phyloP scores from a whole-genome alignment of 140 eudicot genomes.

The Oenanthe javanica region DNA sequence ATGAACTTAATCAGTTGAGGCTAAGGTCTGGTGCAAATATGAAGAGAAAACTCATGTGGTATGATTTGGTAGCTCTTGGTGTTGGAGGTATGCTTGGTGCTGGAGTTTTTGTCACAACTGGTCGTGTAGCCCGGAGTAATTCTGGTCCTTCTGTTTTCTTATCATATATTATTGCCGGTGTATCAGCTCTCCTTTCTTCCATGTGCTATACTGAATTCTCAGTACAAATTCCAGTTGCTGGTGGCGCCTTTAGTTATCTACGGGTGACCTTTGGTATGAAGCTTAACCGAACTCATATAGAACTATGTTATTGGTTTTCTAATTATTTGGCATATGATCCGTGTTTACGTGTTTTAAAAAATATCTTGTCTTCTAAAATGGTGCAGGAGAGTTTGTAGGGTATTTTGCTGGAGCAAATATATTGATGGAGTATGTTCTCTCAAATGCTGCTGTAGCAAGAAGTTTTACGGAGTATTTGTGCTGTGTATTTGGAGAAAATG shows the following conservation, averaged over 20 bases:
- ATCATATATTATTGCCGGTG: slow-evolving; percentile 64
- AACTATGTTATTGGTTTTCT: background rate
- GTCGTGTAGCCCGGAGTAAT: slow-evolving; percentile 41
- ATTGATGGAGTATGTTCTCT: slow-evolving; percentile 72
- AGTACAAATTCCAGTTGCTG: slow-evolving; percentile 70
- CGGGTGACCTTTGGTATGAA: slow-evolving; percentile 73
- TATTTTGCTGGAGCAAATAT: slow-evolving; percentile 72
- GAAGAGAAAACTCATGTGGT: slow-evolving; percentile 68
- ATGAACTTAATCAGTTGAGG: slow-evolving; percentile 66
- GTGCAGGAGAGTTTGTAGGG: slow-evolving; percentile 74
- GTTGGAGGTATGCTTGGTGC: slow-evolving; percentile 88
- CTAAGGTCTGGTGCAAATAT: slow-evolving; percentile 85
- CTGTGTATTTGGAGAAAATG: slow-evolving; percentile 48
- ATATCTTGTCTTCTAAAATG: background rate
- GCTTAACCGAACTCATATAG: background rate
- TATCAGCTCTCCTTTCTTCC: slow-evolving; percentile 72
- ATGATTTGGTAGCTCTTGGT: slow-evolving; percentile 65
- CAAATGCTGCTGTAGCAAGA: slow-evolving; percentile 80
- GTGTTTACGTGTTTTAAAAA: background rate
- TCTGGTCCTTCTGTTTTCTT: slow-evolving; percentile 68
- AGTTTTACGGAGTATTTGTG: slow-evolving; percentile 69
- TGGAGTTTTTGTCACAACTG: slow-evolving; percentile 84
- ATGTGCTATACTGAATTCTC: slow-evolving; percentile 80
- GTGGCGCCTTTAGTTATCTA: slow-evolving; percentile 82
- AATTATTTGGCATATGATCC: background rate